These are phyloP conservation scores for Hygrophorus pudorinus DNA, from an alignment of 768 basidiomycete genomes.

Conservation along the genomic window DNA sequence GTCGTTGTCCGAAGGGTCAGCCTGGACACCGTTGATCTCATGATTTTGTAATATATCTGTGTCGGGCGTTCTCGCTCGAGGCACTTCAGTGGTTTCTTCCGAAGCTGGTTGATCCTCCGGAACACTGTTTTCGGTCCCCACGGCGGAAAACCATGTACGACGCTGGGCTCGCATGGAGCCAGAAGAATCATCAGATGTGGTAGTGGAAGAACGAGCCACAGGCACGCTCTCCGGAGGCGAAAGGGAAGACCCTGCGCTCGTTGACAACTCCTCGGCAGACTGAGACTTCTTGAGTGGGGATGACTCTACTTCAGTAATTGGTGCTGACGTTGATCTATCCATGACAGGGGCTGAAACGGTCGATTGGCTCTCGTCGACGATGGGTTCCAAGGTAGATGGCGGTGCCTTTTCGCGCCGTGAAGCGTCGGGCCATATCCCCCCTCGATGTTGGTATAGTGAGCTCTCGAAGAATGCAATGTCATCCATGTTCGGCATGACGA, in stretches of 20 bases:
- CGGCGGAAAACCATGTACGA: slow-evolving; percentile 47
- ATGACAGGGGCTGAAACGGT: slow-evolving; percentile 28
- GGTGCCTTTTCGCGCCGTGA: slow-evolving; percentile 30
- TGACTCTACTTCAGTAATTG: slow-evolving; percentile 1
- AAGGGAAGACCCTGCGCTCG: not conserved
- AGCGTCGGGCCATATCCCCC: slow-evolving; percentile 86
- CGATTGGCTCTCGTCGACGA: slow-evolving; percentile 1
- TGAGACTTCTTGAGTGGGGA: slow-evolving; percentile 6
- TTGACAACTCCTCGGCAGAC: slow-evolving; percentile 14
- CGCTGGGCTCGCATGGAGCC: slow-evolving; percentile 23
- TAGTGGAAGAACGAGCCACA: slow-evolving; percentile 2
- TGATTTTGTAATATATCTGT: too few relatives aligned
- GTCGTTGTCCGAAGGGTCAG: too few relatives aligned
- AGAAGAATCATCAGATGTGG: slow-evolving; percentile 8
- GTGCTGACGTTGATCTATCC: not conserved
- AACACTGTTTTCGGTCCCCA: slow-evolving; percentile 28
- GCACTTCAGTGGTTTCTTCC: too few relatives aligned
- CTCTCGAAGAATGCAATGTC: slow-evolving; percentile 96
- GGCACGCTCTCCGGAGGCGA: slow-evolving; percentile 6
- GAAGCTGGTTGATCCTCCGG: slow-evolving; percentile 1
- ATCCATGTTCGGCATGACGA: slow-evolving; percentile 97
- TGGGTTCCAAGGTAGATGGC: slow-evolving; percentile 11
- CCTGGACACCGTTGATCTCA: too few relatives aligned
- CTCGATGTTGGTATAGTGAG: slow-evolving; percentile 47
- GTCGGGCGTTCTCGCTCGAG: too few relatives aligned